Evolutionary conservation across 352 stramenopile genomes (phyloP), one percentile per base, ranked within the genome.

Genomic region (Phytopythium helicoides): DNA sequence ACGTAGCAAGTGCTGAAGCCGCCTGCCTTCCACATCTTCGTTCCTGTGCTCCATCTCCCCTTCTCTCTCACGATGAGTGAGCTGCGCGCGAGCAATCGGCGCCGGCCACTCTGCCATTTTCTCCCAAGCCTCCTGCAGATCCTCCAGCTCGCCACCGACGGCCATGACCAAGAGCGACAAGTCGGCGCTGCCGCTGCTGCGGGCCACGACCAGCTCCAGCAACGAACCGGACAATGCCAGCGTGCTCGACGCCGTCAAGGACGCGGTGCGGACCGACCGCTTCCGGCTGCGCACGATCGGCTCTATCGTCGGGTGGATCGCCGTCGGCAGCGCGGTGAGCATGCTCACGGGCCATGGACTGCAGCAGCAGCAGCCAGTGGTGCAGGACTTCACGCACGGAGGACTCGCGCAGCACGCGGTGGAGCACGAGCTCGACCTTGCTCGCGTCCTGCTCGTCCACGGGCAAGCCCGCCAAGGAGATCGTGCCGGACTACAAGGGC

Each of bases 241-340:
- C 1, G 26, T 31, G 44, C 6, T 18, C 2, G 6, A 8, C 19
- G 6, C n/a, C 5, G 45, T 35, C 9, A 58, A 37, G 39, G 36
- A 62, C 16, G 60, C 46, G 16, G 50, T 81, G 40, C 66, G 58
- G 31, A 38, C 56, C 12, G 66, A 79, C 52, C 69, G 70, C 42
- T 79, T 64, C 54, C 66, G 59, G 48, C 15, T 73, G 40, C 59
- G 56, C 45, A 64, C 69, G 45, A 47, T 81, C 36, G 64, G 64
- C 7, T 75, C 76, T 22, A 58, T 82, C 28, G 34, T 83, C 34
- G 76, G 58, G 25, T 87, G 68, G 68, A 60, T 87, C 39, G 72
- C 73, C 3, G 36, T 86, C 44, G 79, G 79, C 18, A 64, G 70
- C 56, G 60, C 73, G 31, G 52, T 81, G 42, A 87, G 62, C 56